Percentiles rank a stretch among this genome's conserved stretches.
Evolutionary conservation across 2,329 filamentous ascomycete genomes (phyloP).

Genomic region (Beauveria scarabaeidicola): DNA sequence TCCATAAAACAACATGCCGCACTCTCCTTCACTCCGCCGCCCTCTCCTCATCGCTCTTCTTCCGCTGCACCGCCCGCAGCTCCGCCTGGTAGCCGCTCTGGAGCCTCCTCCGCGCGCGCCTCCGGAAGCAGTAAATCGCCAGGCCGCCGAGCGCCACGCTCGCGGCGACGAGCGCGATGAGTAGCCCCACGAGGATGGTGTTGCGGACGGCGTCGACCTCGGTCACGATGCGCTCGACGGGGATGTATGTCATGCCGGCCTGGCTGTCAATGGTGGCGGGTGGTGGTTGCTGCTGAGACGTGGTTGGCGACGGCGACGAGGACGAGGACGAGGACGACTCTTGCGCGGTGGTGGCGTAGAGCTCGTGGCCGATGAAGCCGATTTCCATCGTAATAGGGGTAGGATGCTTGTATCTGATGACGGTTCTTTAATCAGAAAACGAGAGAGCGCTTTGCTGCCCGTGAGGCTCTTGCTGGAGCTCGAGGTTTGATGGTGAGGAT

Average conservation of each 20-base stretch:
- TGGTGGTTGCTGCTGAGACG: not conserved
- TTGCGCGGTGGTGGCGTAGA: not conserved
- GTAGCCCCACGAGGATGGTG: constrained; percentile 2
- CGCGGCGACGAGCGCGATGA: not conserved
- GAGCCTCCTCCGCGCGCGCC: not conserved
- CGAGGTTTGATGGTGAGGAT: too few relatives aligned
- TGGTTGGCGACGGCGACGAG: not conserved
- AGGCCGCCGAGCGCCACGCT: constrained; percentile 4
- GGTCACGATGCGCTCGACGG: not conserved
- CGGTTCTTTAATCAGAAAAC: too few relatives aligned
- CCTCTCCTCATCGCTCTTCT: not conserved
- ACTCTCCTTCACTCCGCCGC: not conserved
- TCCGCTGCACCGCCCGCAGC: not conserved
- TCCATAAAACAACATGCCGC: too few relatives aligned
- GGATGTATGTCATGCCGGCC: not conserved
- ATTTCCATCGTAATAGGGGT: not conserved
- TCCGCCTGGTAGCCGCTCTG: not conserved
- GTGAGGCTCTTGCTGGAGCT: too few relatives aligned
- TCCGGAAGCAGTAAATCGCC: not conserved
- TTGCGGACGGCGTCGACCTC: constrained; percentile 2
- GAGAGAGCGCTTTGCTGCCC: too few relatives aligned
- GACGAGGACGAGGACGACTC: not conserved
- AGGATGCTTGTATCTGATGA: too few relatives aligned
- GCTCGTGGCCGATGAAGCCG: constrained; percentile 6
- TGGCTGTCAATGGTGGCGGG: not conserved